Base-by-base conservation (phyloP, 108 stramenopile genomes). In the Thalassiosira profunda region DNA sequence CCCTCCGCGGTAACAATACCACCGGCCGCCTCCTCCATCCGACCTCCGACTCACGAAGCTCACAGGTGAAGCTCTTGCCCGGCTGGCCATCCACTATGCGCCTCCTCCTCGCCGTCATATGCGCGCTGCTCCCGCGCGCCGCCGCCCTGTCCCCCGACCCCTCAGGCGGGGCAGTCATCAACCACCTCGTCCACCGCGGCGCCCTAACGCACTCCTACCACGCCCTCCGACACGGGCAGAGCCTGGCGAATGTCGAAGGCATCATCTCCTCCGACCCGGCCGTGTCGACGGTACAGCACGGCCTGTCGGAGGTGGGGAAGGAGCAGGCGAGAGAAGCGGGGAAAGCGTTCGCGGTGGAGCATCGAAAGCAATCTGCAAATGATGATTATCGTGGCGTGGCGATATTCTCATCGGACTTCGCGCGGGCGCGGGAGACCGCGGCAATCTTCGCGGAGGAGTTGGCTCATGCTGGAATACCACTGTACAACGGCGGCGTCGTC, bases 201-300 rank as follows among this genome's bases (percentile, higher is more conserved):
- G 23, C 43, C 0, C 46, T 35, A 11, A 61, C 49, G 15, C 67
- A 83, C 20, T 63, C 67, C 2, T 83, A 75, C 63, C 92, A 42
- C 73, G 91, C 88, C 11, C 76, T 96, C 17, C 90, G 96, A 10
- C 96, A 96, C 71, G 96, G 96, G 6, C 88, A 94, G 67, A 89
- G 87, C 26, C 53, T 86, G 17, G 96, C 96, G 25, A 96, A 96
- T 66, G 93, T 94, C 10, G 82, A 69, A 1, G 67, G 78, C 35
- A 65, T 92, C 5, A 96, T 96, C 48, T 90, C 91, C 1, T 89
- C 91, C 2, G 70, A 82, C 67, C 92, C 91, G 0, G 53, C 67
- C 17, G 74, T 94, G 43, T 88, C 91, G 12, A 83, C 86, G 10
- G 45, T 54, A 1, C 51, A 80, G 33, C 93, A 94, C 45, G 92